Percentiles rank a stretch among this genome's conserved stretches.
phyloP scores from a whole-genome alignment of 768 basidiomycete species.

The Rhizopogon vulgaris region DNA sequence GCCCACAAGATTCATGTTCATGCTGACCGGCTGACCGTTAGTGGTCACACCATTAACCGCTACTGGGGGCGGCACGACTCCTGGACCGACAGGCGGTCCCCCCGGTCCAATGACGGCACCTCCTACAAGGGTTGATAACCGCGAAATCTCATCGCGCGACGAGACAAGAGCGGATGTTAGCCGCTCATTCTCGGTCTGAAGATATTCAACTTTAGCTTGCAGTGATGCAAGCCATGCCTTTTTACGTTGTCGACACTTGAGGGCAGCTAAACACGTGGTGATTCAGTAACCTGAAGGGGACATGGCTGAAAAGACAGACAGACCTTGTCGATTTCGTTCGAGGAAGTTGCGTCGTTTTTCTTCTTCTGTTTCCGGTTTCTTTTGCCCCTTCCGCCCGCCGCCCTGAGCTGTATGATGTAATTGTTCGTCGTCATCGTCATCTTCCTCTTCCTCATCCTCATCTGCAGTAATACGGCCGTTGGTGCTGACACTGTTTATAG shows the following conservation, averaged over 20 bases:
- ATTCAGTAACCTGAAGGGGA: not conserved
- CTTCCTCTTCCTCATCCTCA: slow-evolving; percentile 33
- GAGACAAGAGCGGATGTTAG: slow-evolving; percentile 81
- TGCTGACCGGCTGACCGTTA: slow-evolving; percentile 35
- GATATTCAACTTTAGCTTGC: slow-evolving; percentile 89
- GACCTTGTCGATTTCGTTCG: slow-evolving; percentile 96
- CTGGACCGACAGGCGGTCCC: slow-evolving; percentile 24
- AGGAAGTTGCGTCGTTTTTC: slow-evolving; percentile 96
- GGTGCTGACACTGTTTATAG: slow-evolving; percentile 23
- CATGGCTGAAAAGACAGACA: slow-evolving; percentile 33
- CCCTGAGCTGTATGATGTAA: slow-evolving; percentile 12
- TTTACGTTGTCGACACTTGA: slow-evolving; percentile 98
- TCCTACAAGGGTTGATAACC: slow-evolving; percentile 69
- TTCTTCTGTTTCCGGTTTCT: slow-evolving; percentile 94
- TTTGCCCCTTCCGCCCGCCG: slow-evolving; percentile 29
- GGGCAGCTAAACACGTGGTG: slow-evolving; percentile 58
- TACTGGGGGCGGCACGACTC: slow-evolving; percentile 21
- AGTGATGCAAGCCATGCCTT: slow-evolving; percentile 94
- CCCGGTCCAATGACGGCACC: slow-evolving; percentile 48
- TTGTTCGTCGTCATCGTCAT: slow-evolving; percentile 34
- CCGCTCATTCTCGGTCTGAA: slow-evolving; percentile 92
- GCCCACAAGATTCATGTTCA: slow-evolving; percentile 34
- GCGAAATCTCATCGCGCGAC: slow-evolving; percentile 87
- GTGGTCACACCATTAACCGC: slow-evolving; percentile 18
- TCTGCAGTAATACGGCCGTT: slow-evolving; percentile 27